Evolutionary conservation across 345 rosid genomes (phyloP), one percentile per base, ranked within the genome.

Genomic region (Jatropha curcas): DNA sequence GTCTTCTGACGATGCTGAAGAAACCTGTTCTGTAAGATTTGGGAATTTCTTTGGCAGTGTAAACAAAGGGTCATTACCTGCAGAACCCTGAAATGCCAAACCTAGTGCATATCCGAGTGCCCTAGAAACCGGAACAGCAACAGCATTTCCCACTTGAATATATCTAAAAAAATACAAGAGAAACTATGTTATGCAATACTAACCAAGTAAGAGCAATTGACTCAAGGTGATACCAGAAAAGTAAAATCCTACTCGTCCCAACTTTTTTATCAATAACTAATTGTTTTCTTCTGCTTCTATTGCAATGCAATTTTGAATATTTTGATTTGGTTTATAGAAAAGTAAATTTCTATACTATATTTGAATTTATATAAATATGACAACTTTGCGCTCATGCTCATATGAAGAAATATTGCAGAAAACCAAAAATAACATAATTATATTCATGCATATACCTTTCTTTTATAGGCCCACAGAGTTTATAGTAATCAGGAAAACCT

Each of bases 141-240:
- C 93, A 0, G 92, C 95, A 64, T 91, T 93, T 0, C 98, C 97
- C 0, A 89, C 93, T 82, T 88, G 98, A n/a, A 67, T 82, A 25
- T 93, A 93, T 73, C 97, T 91, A 33, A 60, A 61, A 22, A 63
- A 27, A 31, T 22, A 10, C 7, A 19, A 11, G 7, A 67, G 14
- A 30, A 16, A 24, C 1, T 9, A n/a, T 7, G 16, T 16, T 19
- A 8, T 5, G 14, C 2, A 30, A 2, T 5, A 60, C 4, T 30
- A 25, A 22, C 9, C 12, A 45, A 17, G 14, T 27, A 16, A n/a
- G 5, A 37, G 22, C 1, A 2, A 4, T 35, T 16, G 17, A 55
- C 16, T 58, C 5, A 8, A 2, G 3, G 35, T 35, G 13, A 48
- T 12, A 20, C 24, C 33, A 68, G 11, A 20, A 14, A 9, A 9